Evolutionary conservation across 208 protist genomes (phyloP).

Genomic region (Crithidia brevicula): DNA sequence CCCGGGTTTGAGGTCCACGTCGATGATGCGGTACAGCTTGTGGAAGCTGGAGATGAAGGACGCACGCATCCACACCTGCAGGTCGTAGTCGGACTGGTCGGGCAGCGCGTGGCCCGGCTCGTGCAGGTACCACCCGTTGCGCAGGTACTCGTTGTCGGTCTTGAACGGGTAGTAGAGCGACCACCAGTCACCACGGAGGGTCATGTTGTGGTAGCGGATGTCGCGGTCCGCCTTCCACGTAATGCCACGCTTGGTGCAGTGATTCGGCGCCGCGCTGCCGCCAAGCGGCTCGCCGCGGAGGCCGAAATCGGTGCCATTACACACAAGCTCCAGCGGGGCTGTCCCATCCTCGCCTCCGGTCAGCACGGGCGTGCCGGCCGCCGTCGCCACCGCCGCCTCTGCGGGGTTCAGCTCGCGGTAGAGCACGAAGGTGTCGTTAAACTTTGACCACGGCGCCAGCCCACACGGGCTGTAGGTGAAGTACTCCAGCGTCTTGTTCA

Average conservation of each 20-base stretch:
- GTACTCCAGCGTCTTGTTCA: constrained; percentile 27
- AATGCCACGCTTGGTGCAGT: constrained; percentile 85
- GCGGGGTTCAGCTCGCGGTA: constrained; percentile 34
- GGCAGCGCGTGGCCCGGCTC: constrained; percentile 86
- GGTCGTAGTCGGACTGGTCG: constrained; percentile 91
- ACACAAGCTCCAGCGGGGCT: constrained; percentile 52
- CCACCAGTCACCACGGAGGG: constrained; percentile 55
- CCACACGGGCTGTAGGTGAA: constrained; percentile 96
- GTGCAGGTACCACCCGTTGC: constrained; percentile 82
- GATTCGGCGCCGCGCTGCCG: constrained; percentile 50
- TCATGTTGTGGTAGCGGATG: constrained; percentile 82
- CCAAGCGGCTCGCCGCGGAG: constrained; percentile 45
- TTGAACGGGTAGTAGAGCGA: constrained; percentile 67
- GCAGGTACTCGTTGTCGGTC: constrained; percentile 79
- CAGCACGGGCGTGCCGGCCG: constrained; percentile 6
- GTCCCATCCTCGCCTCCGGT: constrained; percentile 27
- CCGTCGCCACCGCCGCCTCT: constrained; percentile 1
- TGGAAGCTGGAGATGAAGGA: constrained; percentile 94
- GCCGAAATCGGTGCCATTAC: constrained; percentile 77
- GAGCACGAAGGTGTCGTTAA: constrained; percentile 95
- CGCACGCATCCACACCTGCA: constrained; percentile 98
- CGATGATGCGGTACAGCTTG: constrained; percentile 97
- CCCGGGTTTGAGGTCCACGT: constrained; percentile 66
- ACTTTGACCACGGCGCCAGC: constrained; percentile 94
- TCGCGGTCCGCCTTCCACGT: constrained; percentile 91